Percentiles rank a stretch among this genome's conserved stretches.
Conservation (phyloP, 1,139 yeast genomes). For the Protomyces lactucae-debilis region DNA sequence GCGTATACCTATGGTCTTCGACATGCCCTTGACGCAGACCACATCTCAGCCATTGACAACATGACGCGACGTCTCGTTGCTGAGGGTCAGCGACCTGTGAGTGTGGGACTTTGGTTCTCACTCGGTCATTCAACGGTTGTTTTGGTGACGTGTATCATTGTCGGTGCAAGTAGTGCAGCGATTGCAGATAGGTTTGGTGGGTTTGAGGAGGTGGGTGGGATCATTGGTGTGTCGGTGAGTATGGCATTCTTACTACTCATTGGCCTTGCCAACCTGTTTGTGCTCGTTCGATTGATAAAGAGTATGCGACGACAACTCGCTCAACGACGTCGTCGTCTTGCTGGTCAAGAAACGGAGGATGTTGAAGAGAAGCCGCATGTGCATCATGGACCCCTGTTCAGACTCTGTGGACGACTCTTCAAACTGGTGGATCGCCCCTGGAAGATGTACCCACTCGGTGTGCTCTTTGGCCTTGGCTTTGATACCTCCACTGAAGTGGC, state of each 20-base stretch:
- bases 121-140: slow-evolving; percentile 29
- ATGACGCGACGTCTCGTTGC: slow-evolving; percentile 26
- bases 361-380: not conserved
- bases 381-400: slow-evolving; percentile 8
- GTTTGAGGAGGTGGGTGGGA: slow-evolving; percentile 26
- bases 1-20: slow-evolving; percentile 27
- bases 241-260: slow-evolving; percentile 24
- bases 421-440: slow-evolving; percentile 26
- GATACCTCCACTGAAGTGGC: slow-evolving; percentile 29
- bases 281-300: slow-evolving; percentile 1
- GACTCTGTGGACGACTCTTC: slow-evolving; percentile 13
- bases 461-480: slow-evolving; percentile 29
- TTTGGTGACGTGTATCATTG: slow-evolving; percentile 24
- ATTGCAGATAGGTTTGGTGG: slow-evolving; percentile 20
- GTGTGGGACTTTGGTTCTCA: slow-evolving; percentile 27
- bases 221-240: slow-evolving; percentile 26
- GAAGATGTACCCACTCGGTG: slow-evolving; percentile 28
- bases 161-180: slow-evolving; percentile 27
- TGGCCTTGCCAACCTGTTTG: slow-evolving; percentile 14
- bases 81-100: slow-evolving; percentile 20
- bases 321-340: not conserved
- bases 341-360: not conserved
- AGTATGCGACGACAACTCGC: not conserved
- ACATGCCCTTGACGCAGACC: slow-evolving; percentile 29
- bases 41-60: slow-evolving; percentile 29